phyloP scores from a whole-genome alignment of 495 filamentous ascomycete genomes.

The Viridothelium virens region DNA sequence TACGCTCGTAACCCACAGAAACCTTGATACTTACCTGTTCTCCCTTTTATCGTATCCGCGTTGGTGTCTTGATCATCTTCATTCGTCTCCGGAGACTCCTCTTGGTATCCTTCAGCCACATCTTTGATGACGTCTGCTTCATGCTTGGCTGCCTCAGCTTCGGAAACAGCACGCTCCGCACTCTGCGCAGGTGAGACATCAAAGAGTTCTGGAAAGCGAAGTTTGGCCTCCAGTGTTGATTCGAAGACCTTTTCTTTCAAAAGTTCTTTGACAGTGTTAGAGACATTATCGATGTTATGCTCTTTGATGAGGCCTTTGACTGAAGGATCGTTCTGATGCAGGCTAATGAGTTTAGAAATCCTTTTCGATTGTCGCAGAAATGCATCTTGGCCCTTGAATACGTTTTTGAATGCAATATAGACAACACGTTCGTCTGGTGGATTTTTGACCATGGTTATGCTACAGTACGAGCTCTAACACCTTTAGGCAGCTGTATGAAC shows the following conservation, averaged over 20 bases:
- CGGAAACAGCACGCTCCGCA: slow-evolving; percentile 9
- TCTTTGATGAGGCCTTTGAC: slow-evolving; percentile 9
- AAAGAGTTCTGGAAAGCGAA: slow-evolving; percentile 16
- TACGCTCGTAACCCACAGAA: not conserved
- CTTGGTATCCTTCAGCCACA: slow-evolving; percentile 7
- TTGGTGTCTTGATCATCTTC: not conserved
- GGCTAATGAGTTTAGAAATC: not conserved
- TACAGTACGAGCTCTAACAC: too few relatives aligned
- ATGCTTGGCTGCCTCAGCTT: slow-evolving; percentile 11
- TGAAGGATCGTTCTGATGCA: not conserved
- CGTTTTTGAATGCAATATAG: too few relatives aligned
- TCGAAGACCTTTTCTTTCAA: slow-evolving; percentile 13
- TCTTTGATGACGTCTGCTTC: slow-evolving; percentile 15
- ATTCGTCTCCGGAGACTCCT: not conserved
- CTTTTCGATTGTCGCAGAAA: not conserved
- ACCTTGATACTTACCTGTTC: not conserved
- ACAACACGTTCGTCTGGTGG: too few relatives aligned
- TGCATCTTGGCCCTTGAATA: not conserved
- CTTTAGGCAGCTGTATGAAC: too few relatives aligned
- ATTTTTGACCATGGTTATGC: too few relatives aligned
- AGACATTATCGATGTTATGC: slow-evolving; percentile 13
- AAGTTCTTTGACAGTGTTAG: slow-evolving; percentile 14
- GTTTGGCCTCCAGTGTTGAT: slow-evolving; percentile 14
- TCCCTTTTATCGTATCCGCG: not conserved
- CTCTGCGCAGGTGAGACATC: slow-evolving; percentile 15